Conservation (phyloP, 2,329 filamentous ascomycete species). For the Lecanoromycetidae sp. region DNA sequence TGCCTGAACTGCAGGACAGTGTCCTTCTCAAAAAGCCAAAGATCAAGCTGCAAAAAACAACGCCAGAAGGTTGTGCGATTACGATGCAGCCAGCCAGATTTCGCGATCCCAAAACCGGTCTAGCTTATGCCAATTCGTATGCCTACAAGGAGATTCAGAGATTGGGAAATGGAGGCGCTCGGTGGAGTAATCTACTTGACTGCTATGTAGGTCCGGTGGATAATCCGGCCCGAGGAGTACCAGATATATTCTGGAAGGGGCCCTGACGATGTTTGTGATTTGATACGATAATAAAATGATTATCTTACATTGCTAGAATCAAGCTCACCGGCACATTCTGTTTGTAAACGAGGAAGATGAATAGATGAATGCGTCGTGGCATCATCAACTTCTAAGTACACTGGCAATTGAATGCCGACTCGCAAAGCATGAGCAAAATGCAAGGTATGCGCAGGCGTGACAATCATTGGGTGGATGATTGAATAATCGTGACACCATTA, state of each 20-base stretch:
- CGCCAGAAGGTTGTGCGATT: constrained; percentile 58
- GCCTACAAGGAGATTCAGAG: constrained; percentile 74
- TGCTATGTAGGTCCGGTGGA: constrained; percentile 71
- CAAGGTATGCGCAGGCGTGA: neutral
- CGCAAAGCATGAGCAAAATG: no score
- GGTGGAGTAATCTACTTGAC: constrained; percentile 69
- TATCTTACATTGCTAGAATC: no score
- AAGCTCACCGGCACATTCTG: no score
- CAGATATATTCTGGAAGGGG: constrained; percentile 23
- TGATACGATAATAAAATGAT: no score
- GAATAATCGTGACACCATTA: neutral
- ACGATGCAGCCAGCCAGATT: constrained; percentile 73
- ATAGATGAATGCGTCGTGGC: no score
- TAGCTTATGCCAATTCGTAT: constrained; percentile 66
- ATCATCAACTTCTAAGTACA: no score
- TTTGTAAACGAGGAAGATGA: no score
- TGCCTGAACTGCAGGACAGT: constrained; percentile 43
- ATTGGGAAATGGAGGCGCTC: constrained; percentile 59
- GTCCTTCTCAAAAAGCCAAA: constrained; percentile 45
- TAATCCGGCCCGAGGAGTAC: constrained; percentile 71
- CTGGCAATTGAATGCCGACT: no score
- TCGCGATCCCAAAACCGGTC: constrained; percentile 69
- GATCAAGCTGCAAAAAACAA: constrained; percentile 36
- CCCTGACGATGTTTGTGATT: constrained; percentile 1
- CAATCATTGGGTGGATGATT: neutral